Percentiles rank a stretch among this genome's conserved stretches.
Evolutionary conservation across 1,139 yeast species (phyloP).

Genomic region (Lodderomyces orthopsilosis): DNA sequence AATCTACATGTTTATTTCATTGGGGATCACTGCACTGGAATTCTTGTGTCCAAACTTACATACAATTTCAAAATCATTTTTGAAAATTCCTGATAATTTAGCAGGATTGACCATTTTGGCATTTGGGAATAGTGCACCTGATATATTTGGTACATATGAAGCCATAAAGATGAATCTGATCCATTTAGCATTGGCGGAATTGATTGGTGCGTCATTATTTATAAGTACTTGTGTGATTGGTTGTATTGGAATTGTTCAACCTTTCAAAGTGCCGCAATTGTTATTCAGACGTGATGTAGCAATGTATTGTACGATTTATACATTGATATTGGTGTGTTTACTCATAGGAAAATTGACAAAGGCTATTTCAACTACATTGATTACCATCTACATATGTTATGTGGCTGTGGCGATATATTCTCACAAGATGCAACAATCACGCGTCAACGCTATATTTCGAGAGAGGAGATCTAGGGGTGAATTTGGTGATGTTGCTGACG

Average conservation of each 20-base stretch:
- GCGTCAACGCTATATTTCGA: constrained; percentile 19
- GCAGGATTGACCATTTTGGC: constrained; percentile 89
- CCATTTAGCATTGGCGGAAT: constrained; percentile 81
- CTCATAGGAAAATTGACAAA: constrained; percentile 44
- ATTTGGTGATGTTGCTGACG: constrained; percentile 13
- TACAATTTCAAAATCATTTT: constrained; percentile 49
- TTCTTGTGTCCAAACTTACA: constrained; percentile 73
- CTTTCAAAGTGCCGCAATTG: constrained; percentile 54
- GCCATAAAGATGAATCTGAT: constrained; percentile 71
- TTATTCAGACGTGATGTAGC: constrained; percentile 55
- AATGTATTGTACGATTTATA: constrained; percentile 49
- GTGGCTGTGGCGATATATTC: constrained; percentile 43
- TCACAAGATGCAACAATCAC: constrained; percentile 26
- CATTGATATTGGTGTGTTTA: constrained; percentile 40
- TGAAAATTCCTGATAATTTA: constrained; percentile 70
- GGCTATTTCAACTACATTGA: constrained; percentile 46
- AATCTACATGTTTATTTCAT: constrained; percentile 49
- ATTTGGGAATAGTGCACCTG: constrained; percentile 91
- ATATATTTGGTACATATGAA: constrained; percentile 77
- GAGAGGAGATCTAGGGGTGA: constrained; percentile 32
- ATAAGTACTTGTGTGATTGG: constrained; percentile 78
- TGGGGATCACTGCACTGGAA: constrained; percentile 76
- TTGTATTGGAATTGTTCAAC: constrained; percentile 63
- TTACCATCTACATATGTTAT: constrained; percentile 50
- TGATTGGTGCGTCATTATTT: constrained; percentile 81